Base-by-base conservation (phyloP, 345 rosid species). In the Diplotaxis tenuifolia region DNA sequence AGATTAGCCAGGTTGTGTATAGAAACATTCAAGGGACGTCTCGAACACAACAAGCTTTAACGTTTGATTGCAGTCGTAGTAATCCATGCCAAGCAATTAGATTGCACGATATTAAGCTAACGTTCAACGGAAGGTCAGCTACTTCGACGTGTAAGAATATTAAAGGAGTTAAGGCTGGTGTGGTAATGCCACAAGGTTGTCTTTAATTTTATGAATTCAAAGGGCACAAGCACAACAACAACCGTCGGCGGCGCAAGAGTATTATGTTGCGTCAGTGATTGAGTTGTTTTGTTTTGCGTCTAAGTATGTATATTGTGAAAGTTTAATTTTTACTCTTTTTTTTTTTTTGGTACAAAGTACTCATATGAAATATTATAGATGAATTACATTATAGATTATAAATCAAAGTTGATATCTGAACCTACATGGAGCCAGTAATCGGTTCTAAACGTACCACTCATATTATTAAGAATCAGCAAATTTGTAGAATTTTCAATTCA, bases 21-120 rank as follows among this genome's bases (percentile, higher is more conserved):
- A 76, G 74, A 56, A 87, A 85, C 72, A 84, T 91, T 32, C 86
- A 81, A 14, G 96, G 97, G 56, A 80, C 93, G 9, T 86, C 97
- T 3, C 81, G 83, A 4, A 73, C 86, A 8, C 52, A 74, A 52
- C 82, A 83, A 5, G 96, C 88, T 3, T 74, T 89, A 62, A 89
- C 72, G 10, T 86, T 91, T 18, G 81, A 69, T 61, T 91, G 97
- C 67, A 87, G 97, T 36, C 62, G 69, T 0, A 81, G 73, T 49
- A 62, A 59, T 25, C 93, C 91, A 2, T 91, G 96, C 63, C 57
- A 73, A 12, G 82, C 86, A 23, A 86, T 89, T 21, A 77, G 66
- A 42, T 60, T 91, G 67, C 79, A 86, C 18, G 79, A 83, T 52
- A 81, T 91, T n/a, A 83, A 78, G 38, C 80, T 91, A 34, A 80